Evolutionary conservation across 306 rosid species (phyloP), one percentile per base, ranked within the genome.

Genomic region (Malus fusca): DNA sequence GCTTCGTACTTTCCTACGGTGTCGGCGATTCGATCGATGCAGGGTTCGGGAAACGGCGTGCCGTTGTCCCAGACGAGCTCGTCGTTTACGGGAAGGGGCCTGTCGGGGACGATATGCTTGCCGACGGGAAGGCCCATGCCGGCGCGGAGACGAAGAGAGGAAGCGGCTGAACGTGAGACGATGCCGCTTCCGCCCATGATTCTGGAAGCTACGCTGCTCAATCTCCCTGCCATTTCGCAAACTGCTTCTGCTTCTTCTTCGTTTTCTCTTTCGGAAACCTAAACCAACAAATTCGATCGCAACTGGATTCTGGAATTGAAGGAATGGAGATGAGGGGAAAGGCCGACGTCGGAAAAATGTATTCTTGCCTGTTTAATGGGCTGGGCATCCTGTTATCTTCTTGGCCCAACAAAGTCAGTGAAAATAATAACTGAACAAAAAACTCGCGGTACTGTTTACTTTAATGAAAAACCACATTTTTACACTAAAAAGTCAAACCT

Each of bases 1-100:
- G 99, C 99, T 85, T 96, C 97, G 77, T 92, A 96, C 97, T 92
- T 89, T 73, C 99, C 99, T 6, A 96, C 88, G 0, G 99, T 92
- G 68, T 96, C 97, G 18, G 99, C 98, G 73, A 92, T 92, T 25
- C 99, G 98, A 89, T 96, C 98, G 11, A 92, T 89, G 59, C 98
- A 96, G 55, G 99, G 99, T 79, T 96, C 98, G 13, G 99, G 99
- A 80, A 84, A 90, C 52, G 91, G 25, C 66, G 97, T 96, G 35
- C 99, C 98, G 31, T 96, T 92, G 82, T 96, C 99, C 97, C 98
- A 96, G 74, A 82, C n/a, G 76, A 92, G 87, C 80, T 96, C 98
- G 5, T 96, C 98, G 69, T 96, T 90, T 31, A 81, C 85, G 18
- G 72, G 82, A 68, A 93, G 90, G 42, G 99, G 97, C 14, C 83